A percentile compares a stretch with the other conserved stretches of the same genome.
Evolutionary conservation across 2,329 filamentous ascomycete genomes (phyloP).

Genomic region (Talaromyces atroroseus): DNA sequence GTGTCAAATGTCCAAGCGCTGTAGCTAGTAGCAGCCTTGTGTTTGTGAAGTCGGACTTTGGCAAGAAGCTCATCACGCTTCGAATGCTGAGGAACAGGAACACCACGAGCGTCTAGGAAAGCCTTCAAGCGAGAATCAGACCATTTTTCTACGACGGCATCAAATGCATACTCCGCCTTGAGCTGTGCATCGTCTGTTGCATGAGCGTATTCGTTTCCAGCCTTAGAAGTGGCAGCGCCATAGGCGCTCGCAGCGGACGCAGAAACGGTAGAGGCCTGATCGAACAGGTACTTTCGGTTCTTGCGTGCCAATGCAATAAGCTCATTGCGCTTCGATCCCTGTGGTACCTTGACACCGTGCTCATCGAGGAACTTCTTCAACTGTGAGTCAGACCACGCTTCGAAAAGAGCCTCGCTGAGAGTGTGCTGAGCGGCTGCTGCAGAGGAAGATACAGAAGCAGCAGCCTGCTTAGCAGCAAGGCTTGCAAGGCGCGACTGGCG

Average conservation of each 20-base stretch:
- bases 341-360: constrained; percentile 82
- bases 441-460: constrained; percentile 57
- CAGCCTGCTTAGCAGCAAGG: constrained; percentile 58
- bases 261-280: constrained; percentile 44
- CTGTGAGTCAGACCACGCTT: constrained; percentile 83
- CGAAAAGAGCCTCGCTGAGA: constrained; percentile 76
- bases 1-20: constrained; percentile 77
- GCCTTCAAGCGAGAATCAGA: constrained; percentile 72
- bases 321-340: constrained; percentile 86
- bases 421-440: constrained; percentile 66
- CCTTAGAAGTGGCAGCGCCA: constrained; percentile 68
- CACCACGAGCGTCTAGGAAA: constrained; percentile 69
- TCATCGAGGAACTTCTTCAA: constrained; percentile 92
- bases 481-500: constrained; percentile 81
- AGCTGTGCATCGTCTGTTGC: constrained; percentile 65
- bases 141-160: constrained; percentile 58
- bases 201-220: constrained; percentile 69
- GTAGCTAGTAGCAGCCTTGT: constrained; percentile 64
- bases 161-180: constrained; percentile 62
- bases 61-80: constrained; percentile 69
- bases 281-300: constrained; percentile 61
- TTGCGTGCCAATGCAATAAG: constrained; percentile 84
- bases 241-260: constrained; percentile 44
- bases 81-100: constrained; percentile 66
- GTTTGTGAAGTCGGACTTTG: constrained; percentile 65